Base-by-base conservation (phyloP, 345 rosid species). In the Melaleuca alternifolia region DNA sequence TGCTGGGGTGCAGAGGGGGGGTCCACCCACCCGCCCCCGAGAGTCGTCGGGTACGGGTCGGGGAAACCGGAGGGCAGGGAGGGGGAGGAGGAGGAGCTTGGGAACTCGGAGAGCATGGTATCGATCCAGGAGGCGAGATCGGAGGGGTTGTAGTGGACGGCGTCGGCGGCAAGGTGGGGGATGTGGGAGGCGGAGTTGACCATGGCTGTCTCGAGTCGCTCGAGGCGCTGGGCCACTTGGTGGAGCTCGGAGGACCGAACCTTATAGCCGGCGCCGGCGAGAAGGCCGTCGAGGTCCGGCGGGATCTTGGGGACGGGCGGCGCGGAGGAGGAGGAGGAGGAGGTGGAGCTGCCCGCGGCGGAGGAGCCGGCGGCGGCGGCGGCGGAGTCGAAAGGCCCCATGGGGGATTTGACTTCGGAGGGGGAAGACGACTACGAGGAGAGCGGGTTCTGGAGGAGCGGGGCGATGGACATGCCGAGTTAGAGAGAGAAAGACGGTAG, bases 41-140 rank as follows among this genome's bases (percentile, higher is more conserved):
- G 59, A 18, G 41, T 82, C 8, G 85, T 1, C 18, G 86, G 44
- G 46, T 51, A 48, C 1, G 84, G 84, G 54, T 91, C 91, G 5
- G 89, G 84, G 50, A 89, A 92, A 86, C 88, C 90, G 51, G 91
- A 82, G 13, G 86, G 89, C 2, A 86, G 88, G 59, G 87, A 81
- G 76, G 85, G 37, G 28, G 93, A 76, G 28, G 93, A 62, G 81
- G 87, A 51, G 14, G 93, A 76, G 65, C 84, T 46, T 12, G 91
- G 83, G 61, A 93, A 87, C 89, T 94, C 96, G 54, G 94, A 89
- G 46, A 94, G 89, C 50, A 94, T 93, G 33, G 94, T 90, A 79
- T 94, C 95, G 12, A 94, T 93, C 96, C 94, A 94, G 84, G 95
- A 88, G 86, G 91, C 92, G 57, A 94, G 91, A 89, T 94, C 95